Base-by-base conservation (phyloP, 2,329 filamentous ascomycete genomes). In the Alternaria sp. region DNA sequence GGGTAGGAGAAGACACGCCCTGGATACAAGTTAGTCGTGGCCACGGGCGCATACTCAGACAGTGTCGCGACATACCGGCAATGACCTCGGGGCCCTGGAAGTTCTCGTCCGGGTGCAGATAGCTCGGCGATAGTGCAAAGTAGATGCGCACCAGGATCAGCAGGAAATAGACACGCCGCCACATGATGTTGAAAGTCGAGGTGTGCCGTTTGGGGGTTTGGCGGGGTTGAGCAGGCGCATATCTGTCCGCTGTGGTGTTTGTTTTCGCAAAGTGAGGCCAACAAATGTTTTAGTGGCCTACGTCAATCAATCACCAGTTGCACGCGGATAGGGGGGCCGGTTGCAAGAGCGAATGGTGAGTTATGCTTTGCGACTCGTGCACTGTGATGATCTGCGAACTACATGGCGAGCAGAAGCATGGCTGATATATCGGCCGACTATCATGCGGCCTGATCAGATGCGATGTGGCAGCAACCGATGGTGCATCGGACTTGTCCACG, bases 61-160 rank as follows among this genome's bases (percentile, higher is more conserved):
- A 49, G 46, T 25, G 17, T 30, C 23, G 40, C 19, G 54, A 25
- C 71, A 55, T 74, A 97, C 95, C 95, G 76, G 95, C 94, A 76
- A 98, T 96, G 69, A 98, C 91, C 84, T 99, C 96, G 15, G 96
- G 96, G 36, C 96, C 96, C 83, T 99, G 96, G 76, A 99, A 99
- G 84, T 98, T 96, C 86, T 99, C 96, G 83, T 99, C 96, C 6
- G 96, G 96, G 80, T 99, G 96, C 50, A 99, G 88, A 81, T 99
- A 99, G 85, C 95, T 98, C 62, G 96, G 92, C 67, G 91, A 94
- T 69, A 98, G 84, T 64, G 96, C 95, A 80, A 98, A 95, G 87
- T 95, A 98, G 76, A 98, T 86, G 81, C 96, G 91, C 75, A 97
- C 88, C 71, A 96, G 84, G 75, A 97, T 86, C 73, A 99, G 86